Conservation (phyloP, 75 land plant species). For the Larix kaempferi region DNA sequence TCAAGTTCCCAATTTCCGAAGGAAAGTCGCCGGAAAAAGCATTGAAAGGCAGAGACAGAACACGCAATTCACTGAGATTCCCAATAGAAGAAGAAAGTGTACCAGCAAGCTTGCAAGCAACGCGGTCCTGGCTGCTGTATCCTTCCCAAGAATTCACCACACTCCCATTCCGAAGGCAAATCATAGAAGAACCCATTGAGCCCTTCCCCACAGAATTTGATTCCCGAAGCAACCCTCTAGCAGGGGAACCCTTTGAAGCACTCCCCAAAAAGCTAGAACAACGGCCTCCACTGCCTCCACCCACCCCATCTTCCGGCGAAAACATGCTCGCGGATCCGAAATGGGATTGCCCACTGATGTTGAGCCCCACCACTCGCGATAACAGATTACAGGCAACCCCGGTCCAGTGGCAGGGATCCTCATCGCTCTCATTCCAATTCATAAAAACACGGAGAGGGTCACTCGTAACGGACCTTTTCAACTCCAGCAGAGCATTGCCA, state of each 20-base stretch:
- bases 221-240: neutral
- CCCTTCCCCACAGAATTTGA: neutral
- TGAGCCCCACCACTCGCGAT: slow-evolving; percentile 15
- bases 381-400: slow-evolving; percentile 20
- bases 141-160: slow-evolving; percentile 12
- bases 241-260: neutral
- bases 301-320: neutral
- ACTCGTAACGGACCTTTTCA: slow-evolving; percentile 19
- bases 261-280: neutral
- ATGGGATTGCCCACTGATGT: slow-evolving; percentile 15
- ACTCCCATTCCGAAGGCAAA: slow-evolving; percentile 22
- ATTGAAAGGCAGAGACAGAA: slow-evolving; percentile 9
- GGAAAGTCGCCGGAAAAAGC: slow-evolving; percentile 2
- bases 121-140: neutral
- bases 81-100: slow-evolving; percentile 13
- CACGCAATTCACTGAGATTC: neutral
- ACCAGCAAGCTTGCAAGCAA: slow-evolving; percentile 14
- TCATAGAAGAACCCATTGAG: neutral
- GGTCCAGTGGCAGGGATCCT: slow-evolving; percentile 20
- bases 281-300: neutral
- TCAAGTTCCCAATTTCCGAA: slow-evolving; percentile 37
- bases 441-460: slow-evolving; percentile 23
- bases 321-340: neutral
- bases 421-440: slow-evolving; percentile 24
- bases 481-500: slow-evolving; percentile 18